phyloP scores from a whole-genome alignment of 116 monocot species.

The Iris pallida region DNA sequence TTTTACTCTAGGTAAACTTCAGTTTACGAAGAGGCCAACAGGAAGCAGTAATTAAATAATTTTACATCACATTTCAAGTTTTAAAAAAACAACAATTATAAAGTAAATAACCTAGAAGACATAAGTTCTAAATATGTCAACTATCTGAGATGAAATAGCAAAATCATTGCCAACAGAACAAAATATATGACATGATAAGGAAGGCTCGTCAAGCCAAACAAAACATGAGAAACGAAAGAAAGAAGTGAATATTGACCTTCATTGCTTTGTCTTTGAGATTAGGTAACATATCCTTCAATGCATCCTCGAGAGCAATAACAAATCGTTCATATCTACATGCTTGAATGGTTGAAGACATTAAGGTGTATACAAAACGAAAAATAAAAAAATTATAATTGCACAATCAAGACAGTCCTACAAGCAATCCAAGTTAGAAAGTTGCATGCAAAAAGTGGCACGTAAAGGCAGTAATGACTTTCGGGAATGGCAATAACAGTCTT shows the following conservation, averaged over 20 bases:
- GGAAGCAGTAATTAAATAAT: too few species aligned
- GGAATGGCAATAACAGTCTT: too few species aligned
- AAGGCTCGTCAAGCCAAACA: neutral
- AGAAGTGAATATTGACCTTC: slow-evolving; percentile 47
- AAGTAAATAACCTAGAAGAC: too few species aligned
- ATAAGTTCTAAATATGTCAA: neutral
- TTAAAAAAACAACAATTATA: too few species aligned
- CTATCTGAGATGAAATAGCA: neutral
- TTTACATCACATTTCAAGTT: too few species aligned
- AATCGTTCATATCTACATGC: slow-evolving; percentile 72
- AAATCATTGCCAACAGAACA: neutral
- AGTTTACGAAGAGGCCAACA: too few species aligned
- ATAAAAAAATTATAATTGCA: too few species aligned
- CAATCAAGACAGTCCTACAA: too few species aligned
- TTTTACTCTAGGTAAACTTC: too few species aligned
- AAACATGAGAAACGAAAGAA: neutral
- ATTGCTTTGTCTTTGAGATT: slow-evolving; percentile 92
- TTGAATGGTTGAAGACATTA: neutral
- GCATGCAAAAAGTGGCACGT: too few species aligned
- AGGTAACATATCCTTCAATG: slow-evolving; percentile 88
- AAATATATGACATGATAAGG: neutral
- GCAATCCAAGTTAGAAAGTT: too few species aligned
- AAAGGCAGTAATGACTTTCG: too few species aligned
- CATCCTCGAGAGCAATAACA: slow-evolving; percentile 87
- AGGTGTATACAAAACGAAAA: neutral